Evolutionary conservation across 208 protist species (phyloP), one percentile per base, ranked within the genome.

Genomic region (Leishmania gerbilli): DNA sequence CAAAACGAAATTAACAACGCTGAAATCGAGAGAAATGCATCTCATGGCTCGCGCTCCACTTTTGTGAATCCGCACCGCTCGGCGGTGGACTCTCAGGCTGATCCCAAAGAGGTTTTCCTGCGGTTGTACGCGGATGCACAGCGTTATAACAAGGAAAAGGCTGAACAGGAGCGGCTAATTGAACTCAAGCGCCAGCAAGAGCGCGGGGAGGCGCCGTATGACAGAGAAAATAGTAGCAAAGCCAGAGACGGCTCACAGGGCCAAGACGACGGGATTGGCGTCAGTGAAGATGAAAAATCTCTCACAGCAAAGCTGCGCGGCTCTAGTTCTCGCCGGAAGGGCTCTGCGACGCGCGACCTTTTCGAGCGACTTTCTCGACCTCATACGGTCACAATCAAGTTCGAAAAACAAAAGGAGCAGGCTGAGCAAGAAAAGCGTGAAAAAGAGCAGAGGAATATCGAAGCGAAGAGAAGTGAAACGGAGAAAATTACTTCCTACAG

Each of bases 341-440:
- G 68, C 9, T 69, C 82, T 55, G 80, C 84, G 17, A 81, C 82
- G 58, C 72, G 68, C 9, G 84, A 89, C 11, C 19, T 93, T 15
- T 94, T 95, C 74, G 86, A 88, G 42, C 88, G 92, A 37, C 86
- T 95, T 8, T 86, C 92, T 6, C 86, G 86, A 56, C 92, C 92
- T 1, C 75, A 71, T 2, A 79, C 34, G 9, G 82, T 91, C 11
- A 77, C 78, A 40, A 42, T 83, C 34, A 91, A 92, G 60, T 88
- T 79, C 72, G 78, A 85, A 62, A 83, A 86, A n/a, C 84, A 80
- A 65, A 85, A 84, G 64, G 79, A 85, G 65, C 45, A 83, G 53
- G 76, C 83, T n/a, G 77, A 85, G 53, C 64, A 85, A 34, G 75
- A 84, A 56, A 76, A 81, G 68, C 74, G 84, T 58, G 84, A 88